phyloP scores from a whole-genome alignment of 305 asterid genomes.

The Fraxinus nigra region DNA sequence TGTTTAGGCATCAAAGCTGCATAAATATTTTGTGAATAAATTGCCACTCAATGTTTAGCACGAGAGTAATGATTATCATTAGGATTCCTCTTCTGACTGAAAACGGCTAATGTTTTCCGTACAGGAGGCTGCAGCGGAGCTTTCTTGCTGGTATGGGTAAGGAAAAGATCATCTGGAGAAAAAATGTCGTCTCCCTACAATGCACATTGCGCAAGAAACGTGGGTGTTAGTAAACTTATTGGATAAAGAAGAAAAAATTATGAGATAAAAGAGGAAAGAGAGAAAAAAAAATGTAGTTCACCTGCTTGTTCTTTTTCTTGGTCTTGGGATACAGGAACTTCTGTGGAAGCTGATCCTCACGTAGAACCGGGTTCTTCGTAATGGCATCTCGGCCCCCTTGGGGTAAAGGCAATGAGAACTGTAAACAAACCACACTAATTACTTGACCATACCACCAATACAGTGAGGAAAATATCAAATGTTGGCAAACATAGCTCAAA shows the following conservation, averaged over 20 bases:
- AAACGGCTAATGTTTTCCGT: slow-evolving; percentile 82
- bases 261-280: not conserved
- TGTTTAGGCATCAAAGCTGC: not conserved
- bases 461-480: not conserved
- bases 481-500: not conserved
- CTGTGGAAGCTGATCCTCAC: slow-evolving; percentile 96
- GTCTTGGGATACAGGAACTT: slow-evolving; percentile 79
- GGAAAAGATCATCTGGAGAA: slow-evolving; percentile 60
- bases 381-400: slow-evolving; percentile 93
- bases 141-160: slow-evolving; percentile 63
- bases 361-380: slow-evolving; percentile 82
- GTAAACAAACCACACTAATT: slow-evolving; percentile 26
- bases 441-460: not conserved
- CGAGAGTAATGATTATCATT: slow-evolving; percentile 84
- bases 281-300: slow-evolving; percentile 12
- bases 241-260: not conserved
- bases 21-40: not conserved
- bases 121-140: slow-evolving; percentile 90
- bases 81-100: slow-evolving; percentile 89
- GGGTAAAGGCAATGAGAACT: slow-evolving; percentile 88
- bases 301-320: slow-evolving; percentile 79
- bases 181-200: slow-evolving; percentile 45
- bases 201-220: not conserved
- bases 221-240: not conserved
- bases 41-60: slow-evolving; percentile 44